Evolutionary conservation across 1,139 yeast genomes (phyloP), one percentile per base, ranked within the genome.

Genomic region (Pneumocystis wakefieldiae): DNA sequence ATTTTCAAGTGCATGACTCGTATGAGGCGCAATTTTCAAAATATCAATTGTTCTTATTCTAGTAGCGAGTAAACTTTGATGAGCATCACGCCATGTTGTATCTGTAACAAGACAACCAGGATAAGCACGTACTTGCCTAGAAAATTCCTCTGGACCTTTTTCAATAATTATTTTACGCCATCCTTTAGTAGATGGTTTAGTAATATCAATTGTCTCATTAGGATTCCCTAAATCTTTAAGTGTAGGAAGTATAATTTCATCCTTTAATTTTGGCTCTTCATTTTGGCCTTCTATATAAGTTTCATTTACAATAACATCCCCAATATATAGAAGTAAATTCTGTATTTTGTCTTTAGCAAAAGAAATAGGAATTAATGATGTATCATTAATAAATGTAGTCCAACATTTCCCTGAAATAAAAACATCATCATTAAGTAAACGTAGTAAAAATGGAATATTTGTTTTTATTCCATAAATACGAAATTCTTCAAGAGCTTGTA

Each of bases 81-180:
- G 98, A 55, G 98, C 98, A 76, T 92, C 99, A 83, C 99, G 88
- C 99, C 99, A 92, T 17, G 99, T 92, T 63, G 99, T 92, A 75
- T 92, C 99, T 87, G 94, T 94, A 70, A 92, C 77, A 74, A 92
- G 80, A 68, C 95, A 85, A 71, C 98, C 98, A 64, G 88, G 79
- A 76, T 84, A 85, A 37, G 78, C 75, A 75, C 97, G 84, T 67
- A 94, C 95, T 71, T 88, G 85, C 76, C 84, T 80, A 69, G 97
- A 96, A 74, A 92, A 92, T 32, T 78, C 87, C 63, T 81, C 94
- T 57, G 98, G 95, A 62, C 98, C 98, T 70, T 86, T 80, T 69
- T 83, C 84, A 67, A 90, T 77, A 66, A 92, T 78, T 35, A 90
- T 83, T 71, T 90, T 85, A 80, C 97, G 86, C 96, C 97, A 91